Conservation (phyloP, 75 land plant species). For the Ceratopteris richardii region DNA sequence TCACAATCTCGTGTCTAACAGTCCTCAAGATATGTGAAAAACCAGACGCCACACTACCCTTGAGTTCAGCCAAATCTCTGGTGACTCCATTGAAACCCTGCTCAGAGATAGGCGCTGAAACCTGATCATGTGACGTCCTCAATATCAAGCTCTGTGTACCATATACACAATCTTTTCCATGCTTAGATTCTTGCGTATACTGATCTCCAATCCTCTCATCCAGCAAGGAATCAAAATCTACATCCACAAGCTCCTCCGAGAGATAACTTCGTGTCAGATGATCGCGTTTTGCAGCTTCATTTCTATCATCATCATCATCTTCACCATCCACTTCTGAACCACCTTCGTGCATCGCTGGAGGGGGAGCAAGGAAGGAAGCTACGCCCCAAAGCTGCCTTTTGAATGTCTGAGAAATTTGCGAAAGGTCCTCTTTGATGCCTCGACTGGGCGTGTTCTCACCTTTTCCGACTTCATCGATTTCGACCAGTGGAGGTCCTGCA, state of each 20-base stretch:
- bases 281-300: not conserved
- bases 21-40: slow-evolving; percentile 36
- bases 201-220: not conserved
- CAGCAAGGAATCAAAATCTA: not conserved
- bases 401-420: slow-evolving; percentile 54
- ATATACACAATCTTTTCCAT: too few relatives aligned
- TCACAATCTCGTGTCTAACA: slow-evolving; percentile 19
- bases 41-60: slow-evolving; percentile 39
- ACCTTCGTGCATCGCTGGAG: slow-evolving; percentile 12
- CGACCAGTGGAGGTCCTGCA: too few relatives aligned
- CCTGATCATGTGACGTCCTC: not conserved
- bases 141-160: too few relatives aligned
- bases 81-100: slow-evolving; percentile 30
- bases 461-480: not conserved
- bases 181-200: not conserved
- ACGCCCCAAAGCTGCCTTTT: slow-evolving; percentile 77
- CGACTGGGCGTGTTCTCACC: slow-evolving; percentile 5
- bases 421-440: slow-evolving; percentile 70
- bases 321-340: not conserved
- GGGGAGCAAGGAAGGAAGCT: slow-evolving; percentile 82
- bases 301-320: too few relatives aligned
- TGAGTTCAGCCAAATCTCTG: slow-evolving; percentile 49
- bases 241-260: slow-evolving; percentile 3
- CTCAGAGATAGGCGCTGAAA: slow-evolving; percentile 8
- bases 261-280: not conserved